Base-by-base conservation (phyloP, 169 alveolate genomes). In the Eimeria acervulina region DNA sequence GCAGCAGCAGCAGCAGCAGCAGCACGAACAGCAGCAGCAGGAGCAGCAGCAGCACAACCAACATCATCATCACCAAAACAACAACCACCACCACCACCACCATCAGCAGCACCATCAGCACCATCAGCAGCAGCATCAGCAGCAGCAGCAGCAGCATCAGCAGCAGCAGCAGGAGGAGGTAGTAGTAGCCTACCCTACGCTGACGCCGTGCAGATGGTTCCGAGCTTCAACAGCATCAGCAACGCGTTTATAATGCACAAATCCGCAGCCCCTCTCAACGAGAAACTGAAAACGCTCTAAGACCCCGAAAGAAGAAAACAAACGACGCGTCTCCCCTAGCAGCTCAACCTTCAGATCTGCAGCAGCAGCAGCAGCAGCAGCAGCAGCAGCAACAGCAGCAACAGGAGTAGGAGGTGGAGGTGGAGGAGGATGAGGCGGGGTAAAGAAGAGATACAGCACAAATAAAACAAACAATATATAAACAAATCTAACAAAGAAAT, bases 181-280 rank as follows among this genome's bases (percentile, higher is more conserved):
- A 80, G 26, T 15, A 21, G 66, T 21, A 74, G 66, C 76, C 19
- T 38, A 90, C 95, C 95, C 95, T 23, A 91, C 89, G 28, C 52
- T 44, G 44, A 70, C 52, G 28, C 95, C 95, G 74, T 91, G 80
- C 8, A 91, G 90, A 40, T 91, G 95, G 63, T 91, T 91, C 26
- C 95, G 95, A 40, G 95, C 95, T 31, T 74, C 55, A 44, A 91
- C 90, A 8, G 95, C 95, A 68, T 91, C 91, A 6, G 15, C 44
- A 40, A 70, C 72, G 23, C 44, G 19, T 6, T 51, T 40, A 42
- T 70, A 91, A 42, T 74, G 91, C 31, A 91, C 95, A n/a, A 91
- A 91, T 31, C 95, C 95, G 63, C 95, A 91, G 38, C 76, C 80
- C 76, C 80, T 31, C 78, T 78, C 95, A 38, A 81, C 6, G 28